Base-by-base conservation (phyloP, 805 yeast genomes). In the Candida maris region DNA sequence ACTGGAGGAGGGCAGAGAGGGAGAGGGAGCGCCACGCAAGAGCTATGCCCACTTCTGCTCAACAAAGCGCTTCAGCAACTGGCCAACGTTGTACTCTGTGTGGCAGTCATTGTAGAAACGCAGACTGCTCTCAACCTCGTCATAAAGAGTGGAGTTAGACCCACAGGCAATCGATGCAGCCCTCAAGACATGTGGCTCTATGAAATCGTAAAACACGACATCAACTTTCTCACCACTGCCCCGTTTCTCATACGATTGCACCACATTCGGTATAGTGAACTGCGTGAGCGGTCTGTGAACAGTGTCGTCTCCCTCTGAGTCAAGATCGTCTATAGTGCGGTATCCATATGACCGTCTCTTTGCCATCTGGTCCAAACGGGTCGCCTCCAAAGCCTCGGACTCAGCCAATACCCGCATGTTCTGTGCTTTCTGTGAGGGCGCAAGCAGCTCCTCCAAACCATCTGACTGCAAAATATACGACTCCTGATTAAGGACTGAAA, bases 301-400 rank as follows among this genome's bases (percentile, higher is more conserved):
- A 25, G 87, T 71, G 65, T 85, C 97, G 56, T 93, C 98, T 16
- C 98, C 98, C 44, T 79, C 78, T 45, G 67, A 61, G 0, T 97
- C 98, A 48, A 72, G 70, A 52, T 91, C 97, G 55, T 93, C 98
- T 30, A 61, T 50, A 0, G 98, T 91, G 0, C 78, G 79, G 49
- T 83, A 85, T 0, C 98, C 98, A 42, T 75, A 76, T 1, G 77
- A 48, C 19, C 49, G 41, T 5, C 41, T 45, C 36, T 37, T 41
- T 12, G 17, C 37, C 25, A 15, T 8, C 6, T 6, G 13, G 14
- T 16, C 22, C 22, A 10, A 7, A n/a, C 7, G 15, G 28, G 15
- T 19, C 6, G 16, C 17, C 9, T 19, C 15, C 14, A 42, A 38
- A 19, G 18, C 26, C 12, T 32, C 27, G 13, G 8, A 34, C 30